Base-by-base conservation (phyloP, 164 flowering plant species). In the Stephania japonica region DNA sequence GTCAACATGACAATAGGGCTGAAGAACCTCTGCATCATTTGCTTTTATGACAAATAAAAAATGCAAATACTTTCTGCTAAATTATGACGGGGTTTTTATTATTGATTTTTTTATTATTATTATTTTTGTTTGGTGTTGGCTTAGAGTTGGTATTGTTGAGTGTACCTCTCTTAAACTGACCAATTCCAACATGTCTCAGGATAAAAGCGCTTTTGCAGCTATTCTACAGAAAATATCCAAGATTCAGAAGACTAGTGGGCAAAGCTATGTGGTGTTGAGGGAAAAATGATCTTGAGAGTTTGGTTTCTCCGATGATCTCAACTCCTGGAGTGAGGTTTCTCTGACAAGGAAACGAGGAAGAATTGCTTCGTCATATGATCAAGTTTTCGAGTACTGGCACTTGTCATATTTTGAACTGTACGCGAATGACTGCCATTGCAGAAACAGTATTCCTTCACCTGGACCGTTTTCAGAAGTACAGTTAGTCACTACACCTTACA, bases 201-300 rank as follows among this genome's bases (percentile, higher is more conserved):
- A 53, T 11, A 70, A 70, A 42, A 8, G 12, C 16, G 73, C 73
- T 53, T 70, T 70, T 70, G 64, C 73, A 56, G 73, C 32, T n/a
- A 59, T 70, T 59, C 56, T 70, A 38, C 61, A 32, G 25, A 32
- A 23, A 59, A 70, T 70, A 26, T 70, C 73, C 23, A 70, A 59
- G 65, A 70, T 70, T 5, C 64, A 70, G 43, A 70, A 70, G 65
- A 38, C 47, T 19, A 19, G 16, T 9, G 65, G 47, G 19, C 21
- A 38, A 11, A 56, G 7, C 9, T 50, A 21, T 42, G 42, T 56
- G 38, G 65, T 70, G 25, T 59, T 70, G 65, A 56, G 73, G 38
- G 73, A 70, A 0, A 68, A 68, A 43, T 68, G 26, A 68, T 21
- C 7, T 24, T 59, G 64, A 32, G 21, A 59, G 64, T 59, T 19